Evolutionary conservation across 345 rosid species (phyloP).

Genomic region (Salix dunnii): DNA sequence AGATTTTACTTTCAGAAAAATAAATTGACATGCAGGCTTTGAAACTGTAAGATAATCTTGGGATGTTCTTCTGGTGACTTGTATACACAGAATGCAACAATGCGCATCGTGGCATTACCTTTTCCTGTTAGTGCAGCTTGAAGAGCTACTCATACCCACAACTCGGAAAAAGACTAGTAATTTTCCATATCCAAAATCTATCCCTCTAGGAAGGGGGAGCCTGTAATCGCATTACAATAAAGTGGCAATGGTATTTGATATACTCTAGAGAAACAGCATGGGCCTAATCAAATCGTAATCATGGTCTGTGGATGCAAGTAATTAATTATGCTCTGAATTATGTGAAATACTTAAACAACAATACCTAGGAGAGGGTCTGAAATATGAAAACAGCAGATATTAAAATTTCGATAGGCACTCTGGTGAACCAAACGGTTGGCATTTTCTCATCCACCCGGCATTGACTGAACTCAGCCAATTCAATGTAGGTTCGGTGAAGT

Average conservation of each 20-base stretch:
- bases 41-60: conserved; percentile 35
- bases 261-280: not conserved
- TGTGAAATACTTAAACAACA: not conserved
- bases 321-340: not conserved
- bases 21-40: not conserved
- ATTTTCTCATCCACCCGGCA: not conserved
- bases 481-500: not conserved
- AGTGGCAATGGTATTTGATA: not conserved
- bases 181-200: not conserved
- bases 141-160: conserved; percentile 72
- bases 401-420: not conserved
- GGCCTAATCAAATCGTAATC: not conserved
- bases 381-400: not conserved
- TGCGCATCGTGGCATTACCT: conserved; percentile 76
- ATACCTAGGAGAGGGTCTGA: not conserved
- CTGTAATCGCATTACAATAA: not conserved
- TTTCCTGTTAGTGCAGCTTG: conserved; percentile 80
- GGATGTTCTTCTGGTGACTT: conserved; percentile 45
- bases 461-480: not conserved
- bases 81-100: conserved; percentile 79
- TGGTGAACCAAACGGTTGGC: not conserved
- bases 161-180: not conserved
- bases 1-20: not conserved
- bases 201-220: not conserved
- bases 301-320: not conserved